phyloP scores from a whole-genome alignment of 2,329 filamentous ascomycete species.

The Periconia digitata region DNA sequence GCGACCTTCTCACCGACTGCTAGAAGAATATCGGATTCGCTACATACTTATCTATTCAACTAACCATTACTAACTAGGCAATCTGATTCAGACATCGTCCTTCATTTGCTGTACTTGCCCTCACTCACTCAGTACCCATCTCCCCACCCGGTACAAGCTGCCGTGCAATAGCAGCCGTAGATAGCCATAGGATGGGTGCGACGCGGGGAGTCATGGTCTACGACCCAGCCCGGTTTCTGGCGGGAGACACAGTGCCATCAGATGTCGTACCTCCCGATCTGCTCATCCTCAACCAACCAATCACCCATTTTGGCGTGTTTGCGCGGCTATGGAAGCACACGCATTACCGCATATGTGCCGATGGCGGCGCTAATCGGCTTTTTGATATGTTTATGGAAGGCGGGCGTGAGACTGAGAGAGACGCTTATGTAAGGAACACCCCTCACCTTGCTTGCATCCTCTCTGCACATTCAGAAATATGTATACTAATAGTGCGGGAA shows the following conservation, averaged over 20 bases:
- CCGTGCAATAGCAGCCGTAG: background rate
- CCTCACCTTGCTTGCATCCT: constrained; percentile 9
- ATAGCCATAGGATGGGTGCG: background rate
- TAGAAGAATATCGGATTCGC: too few species aligned
- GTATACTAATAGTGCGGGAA: too few species aligned
- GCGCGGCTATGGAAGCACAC: constrained; percentile 55
- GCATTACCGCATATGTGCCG: constrained; percentile 73
- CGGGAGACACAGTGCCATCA: constrained; percentile 16
- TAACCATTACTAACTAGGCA: too few species aligned
- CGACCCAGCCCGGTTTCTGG: constrained; percentile 31
- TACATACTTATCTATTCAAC: too few species aligned
- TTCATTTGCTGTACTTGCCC: background rate
- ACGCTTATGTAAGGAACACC: constrained; percentile 31
- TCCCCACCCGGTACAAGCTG: background rate
- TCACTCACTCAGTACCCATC: background rate
- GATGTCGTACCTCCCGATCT: constrained; percentile 34
- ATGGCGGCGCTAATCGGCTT: constrained; percentile 86
- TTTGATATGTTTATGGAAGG: constrained; percentile 50
- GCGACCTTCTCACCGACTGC: too few species aligned
- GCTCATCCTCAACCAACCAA: constrained; percentile 49
- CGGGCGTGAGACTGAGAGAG: constrained; percentile 20
- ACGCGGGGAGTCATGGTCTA: constrained; percentile 13
- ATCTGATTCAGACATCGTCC: background rate
- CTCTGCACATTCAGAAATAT: too few species aligned
- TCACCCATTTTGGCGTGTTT: constrained; percentile 53